A percentile compares a stretch with the other conserved stretches of the same genome.
Evolutionary conservation across 2,329 filamentous ascomycete species (phyloP).

Genomic region (Ophiostoma sp.): DNA sequence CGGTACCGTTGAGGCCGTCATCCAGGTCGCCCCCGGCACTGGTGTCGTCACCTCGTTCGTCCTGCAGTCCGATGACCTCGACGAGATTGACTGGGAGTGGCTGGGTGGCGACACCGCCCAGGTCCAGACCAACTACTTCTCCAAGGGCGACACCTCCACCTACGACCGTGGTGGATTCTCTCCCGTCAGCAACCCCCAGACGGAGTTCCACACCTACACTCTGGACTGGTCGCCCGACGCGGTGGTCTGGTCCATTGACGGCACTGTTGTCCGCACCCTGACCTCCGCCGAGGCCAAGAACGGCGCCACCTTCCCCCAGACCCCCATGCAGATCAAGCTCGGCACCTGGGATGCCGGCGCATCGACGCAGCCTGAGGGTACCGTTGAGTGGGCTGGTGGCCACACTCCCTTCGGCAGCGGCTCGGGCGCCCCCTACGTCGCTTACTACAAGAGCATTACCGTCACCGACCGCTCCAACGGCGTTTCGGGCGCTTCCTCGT

Average conservation of each 20-base stretch:
- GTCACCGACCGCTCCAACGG: slow-evolving; percentile 58
- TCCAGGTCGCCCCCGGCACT: slow-evolving; percentile 75
- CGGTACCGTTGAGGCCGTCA: slow-evolving; percentile 75
- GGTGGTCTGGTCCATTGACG: slow-evolving; percentile 62
- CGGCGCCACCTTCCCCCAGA: slow-evolving; percentile 65
- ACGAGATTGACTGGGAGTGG: slow-evolving; percentile 98
- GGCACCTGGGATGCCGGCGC: slow-evolving; percentile 58
- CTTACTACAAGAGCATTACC: slow-evolving; percentile 58
- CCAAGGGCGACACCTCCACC: slow-evolving; percentile 69
- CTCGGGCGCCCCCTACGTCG: slow-evolving; percentile 52
- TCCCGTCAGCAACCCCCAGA: slow-evolving; percentile 55
- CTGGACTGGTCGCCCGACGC: slow-evolving; percentile 64
- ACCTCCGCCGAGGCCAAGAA: slow-evolving; percentile 49
- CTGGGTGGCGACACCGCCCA: slow-evolving; percentile 71
- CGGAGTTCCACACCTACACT: slow-evolving; percentile 62
- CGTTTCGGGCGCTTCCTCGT: slow-evolving; percentile 50
- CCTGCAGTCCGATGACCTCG: slow-evolving; percentile 84
- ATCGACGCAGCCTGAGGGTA: slow-evolving; percentile 53
- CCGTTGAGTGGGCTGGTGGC: slow-evolving; percentile 68
- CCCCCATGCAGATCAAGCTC: slow-evolving; percentile 66
- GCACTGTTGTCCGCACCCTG: slow-evolving; percentile 47
- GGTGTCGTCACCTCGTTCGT: slow-evolving; percentile 91
- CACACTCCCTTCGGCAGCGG: slow-evolving; percentile 51
- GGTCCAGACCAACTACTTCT: slow-evolving; percentile 86
- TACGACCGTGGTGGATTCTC: slow-evolving; percentile 70